Conservation (phyloP, 441 rosid genomes). For the Metrosideros polymorpha region DNA sequence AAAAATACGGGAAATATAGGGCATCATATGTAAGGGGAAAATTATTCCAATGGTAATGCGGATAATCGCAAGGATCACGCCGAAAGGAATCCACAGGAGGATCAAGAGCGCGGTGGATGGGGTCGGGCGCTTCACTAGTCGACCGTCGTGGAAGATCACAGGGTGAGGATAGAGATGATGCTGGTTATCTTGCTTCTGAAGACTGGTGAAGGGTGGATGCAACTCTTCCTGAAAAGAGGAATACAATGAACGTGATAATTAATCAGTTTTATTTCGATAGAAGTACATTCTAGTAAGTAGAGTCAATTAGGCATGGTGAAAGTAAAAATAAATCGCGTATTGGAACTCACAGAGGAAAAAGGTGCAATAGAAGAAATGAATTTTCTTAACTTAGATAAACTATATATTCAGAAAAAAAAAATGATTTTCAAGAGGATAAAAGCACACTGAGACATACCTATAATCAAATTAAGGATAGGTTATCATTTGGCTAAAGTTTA, state of each 20-base stretch:
- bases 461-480: too few relatives aligned
- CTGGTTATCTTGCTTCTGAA: conserved; percentile 2
- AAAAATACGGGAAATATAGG: conserved; percentile 42
- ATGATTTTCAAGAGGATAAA: too few relatives aligned
- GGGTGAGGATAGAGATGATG: conserved; percentile 51
- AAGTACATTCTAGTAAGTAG: background rate
- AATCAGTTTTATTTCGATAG: background rate
- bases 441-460: too few relatives aligned
- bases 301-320: background rate
- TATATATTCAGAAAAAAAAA: too few relatives aligned
- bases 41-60: conserved; percentile 39
- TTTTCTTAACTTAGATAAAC: too few relatives aligned
- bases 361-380: too few relatives aligned
- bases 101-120: conserved; percentile 62
- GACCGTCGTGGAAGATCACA: conserved; percentile 90
- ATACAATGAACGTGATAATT: background rate
- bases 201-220: conserved; percentile 39
- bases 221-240: conserved; percentile 36
- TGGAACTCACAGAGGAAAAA: too few relatives aligned
- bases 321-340: too few relatives aligned
- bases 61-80: conserved; percentile 44
- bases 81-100: conserved; percentile 81
- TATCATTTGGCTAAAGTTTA: too few relatives aligned
- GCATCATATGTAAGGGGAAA: conserved; percentile 62
- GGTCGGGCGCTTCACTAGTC: conserved; percentile 76